Evolutionary conservation across 164 flowering plant species (phyloP), one percentile per base, ranked within the genome.

Genomic region (Brasenia schreberi): DNA sequence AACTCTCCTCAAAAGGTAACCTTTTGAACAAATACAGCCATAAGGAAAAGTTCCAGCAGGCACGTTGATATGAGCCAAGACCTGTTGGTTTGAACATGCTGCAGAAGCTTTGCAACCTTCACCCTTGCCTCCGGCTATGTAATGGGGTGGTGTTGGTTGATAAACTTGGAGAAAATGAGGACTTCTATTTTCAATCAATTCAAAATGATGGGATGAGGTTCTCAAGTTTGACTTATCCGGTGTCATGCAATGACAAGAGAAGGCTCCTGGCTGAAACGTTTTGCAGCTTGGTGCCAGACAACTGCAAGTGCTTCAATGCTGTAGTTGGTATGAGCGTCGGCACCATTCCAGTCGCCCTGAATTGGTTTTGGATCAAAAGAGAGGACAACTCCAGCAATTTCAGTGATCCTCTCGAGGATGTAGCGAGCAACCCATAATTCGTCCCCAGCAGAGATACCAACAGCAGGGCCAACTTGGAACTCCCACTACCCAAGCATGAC

Each of bases 291-390:
- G n/a, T n/a, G n/a, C n/a, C n/a, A n/a, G n/a, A n/a, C n/a, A n/a
- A n/a, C n/a, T n/a, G n/a, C n/a, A n/a, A n/a, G n/a, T n/a, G n/a
- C n/a, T n/a, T n/a, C n/a, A n/a, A n/a, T n/a, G n/a, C 78, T 73
- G 70, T 71, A 78, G 66, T 80, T 80, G n/a, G 83, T 77, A 69
- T 77, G 81, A 19, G 81, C 81, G 3, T 81, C 83, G 14, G 83
- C 75, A 14, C 83, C 83, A 67, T 80, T 80, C 83, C 83, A 80
- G 18, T 74, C 81, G 23, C 74, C 76, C 69, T 69, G 58, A n/a
- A n/a, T n/a, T n/a, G n/a, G n/a, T n/a, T 45, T 56, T 42, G n/a
- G n/a, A n/a, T n/a, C n/a, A n/a, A n/a, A n/a, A n/a, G n/a, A n/a
- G n/a, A n/a, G n/a, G n/a, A n/a, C n/a, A n/a, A n/a, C n/a, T n/a